phyloP scores from a whole-genome alignment of 1,284 basidiomycete genomes.

The Amylostereum chailletii region DNA sequence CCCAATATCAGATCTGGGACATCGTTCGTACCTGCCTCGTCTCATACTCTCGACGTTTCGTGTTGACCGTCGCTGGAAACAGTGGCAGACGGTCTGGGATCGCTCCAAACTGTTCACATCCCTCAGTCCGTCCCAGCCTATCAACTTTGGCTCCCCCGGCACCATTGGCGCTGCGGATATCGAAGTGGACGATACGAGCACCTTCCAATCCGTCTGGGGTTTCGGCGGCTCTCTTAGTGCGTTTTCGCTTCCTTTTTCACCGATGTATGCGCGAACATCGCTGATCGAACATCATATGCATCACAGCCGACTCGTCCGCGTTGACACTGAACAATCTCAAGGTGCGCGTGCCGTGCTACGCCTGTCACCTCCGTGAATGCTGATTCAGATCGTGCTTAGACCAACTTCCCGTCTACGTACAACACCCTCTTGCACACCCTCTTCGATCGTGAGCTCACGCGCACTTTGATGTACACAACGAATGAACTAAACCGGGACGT shows the following conservation, averaged over 20 bases:
- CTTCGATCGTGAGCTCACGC: constrained; percentile 30
- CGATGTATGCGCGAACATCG: neutral
- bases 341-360: constrained; percentile 18
- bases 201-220: constrained; percentile 38
- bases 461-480: neutral
- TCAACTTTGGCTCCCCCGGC: constrained; percentile 31
- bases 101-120: constrained; percentile 24
- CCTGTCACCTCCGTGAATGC: neutral
- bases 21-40: constrained; percentile 18
- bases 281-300: neutral
- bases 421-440: constrained; percentile 35
- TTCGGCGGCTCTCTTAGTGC: constrained; percentile 40
- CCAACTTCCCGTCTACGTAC: constrained; percentile 31
- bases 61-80: neutral
- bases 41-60: neutral
- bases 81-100: constrained; percentile 32
- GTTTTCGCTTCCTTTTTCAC: constrained; percentile 10
- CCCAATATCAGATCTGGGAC: constrained; percentile 24
- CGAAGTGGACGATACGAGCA: constrained; percentile 28
- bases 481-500: neutral
- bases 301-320: constrained; percentile 41
- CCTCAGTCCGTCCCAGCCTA: constrained; percentile 18
- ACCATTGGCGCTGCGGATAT: constrained; percentile 35
- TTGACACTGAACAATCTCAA: constrained; percentile 35
- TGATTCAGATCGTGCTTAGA: constrained; percentile 20